Percentiles rank a stretch among this genome's conserved stretches.
phyloP scores from a whole-genome alignment of 148 eudicot genomes.

The Oxyria digyna region DNA sequence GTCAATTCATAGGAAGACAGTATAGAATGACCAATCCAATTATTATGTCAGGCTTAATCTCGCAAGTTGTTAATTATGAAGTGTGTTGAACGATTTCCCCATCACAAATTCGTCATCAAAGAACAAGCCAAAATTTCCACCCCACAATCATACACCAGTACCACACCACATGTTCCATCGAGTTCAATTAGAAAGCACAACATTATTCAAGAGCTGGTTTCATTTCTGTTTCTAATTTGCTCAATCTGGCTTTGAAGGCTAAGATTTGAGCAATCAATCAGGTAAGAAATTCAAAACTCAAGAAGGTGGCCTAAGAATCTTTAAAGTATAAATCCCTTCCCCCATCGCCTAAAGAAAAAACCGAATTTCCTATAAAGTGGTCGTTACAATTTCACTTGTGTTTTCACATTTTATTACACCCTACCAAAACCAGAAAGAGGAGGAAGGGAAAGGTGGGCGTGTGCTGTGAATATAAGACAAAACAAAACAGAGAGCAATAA shows the following conservation, averaged over 20 bases:
- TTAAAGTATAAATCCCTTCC: neutral
- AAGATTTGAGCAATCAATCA: constrained; percentile 1
- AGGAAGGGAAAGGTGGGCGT: neutral
- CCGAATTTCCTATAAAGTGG: neutral
- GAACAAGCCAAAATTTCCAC: neutral
- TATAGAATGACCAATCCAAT: neutral
- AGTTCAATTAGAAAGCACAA: neutral
- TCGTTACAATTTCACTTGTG: neutral
- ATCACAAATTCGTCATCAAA: neutral
- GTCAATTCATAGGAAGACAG: constrained; percentile 8
- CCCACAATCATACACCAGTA: neutral
- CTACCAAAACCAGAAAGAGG: neutral
- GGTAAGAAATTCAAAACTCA: neutral
- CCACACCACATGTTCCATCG: neutral
- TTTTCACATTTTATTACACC: neutral
- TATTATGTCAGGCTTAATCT: neutral
- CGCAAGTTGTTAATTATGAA: neutral
- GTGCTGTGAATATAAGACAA: neutral
- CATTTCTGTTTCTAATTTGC: neutral
- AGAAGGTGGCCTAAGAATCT: neutral
- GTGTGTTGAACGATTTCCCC: neutral
- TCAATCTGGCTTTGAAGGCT: neutral
- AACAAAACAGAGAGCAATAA: neutral
- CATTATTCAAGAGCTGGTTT: neutral
- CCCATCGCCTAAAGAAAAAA: neutral